phyloP scores from a whole-genome alignment of 768 basidiomycete genomes.

The Sarcomyxa edulis region DNA sequence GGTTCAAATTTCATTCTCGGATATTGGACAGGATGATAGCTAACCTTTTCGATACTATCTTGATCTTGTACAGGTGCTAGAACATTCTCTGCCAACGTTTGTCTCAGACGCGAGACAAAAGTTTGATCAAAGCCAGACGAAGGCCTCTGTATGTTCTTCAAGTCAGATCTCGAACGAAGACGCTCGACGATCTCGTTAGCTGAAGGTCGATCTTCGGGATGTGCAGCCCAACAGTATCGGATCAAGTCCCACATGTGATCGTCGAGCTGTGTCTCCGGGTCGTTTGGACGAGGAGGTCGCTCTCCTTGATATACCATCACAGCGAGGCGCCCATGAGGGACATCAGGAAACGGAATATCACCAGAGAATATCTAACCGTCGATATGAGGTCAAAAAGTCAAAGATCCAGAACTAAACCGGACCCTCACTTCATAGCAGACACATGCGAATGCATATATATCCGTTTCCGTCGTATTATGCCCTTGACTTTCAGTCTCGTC shows the following conservation, averaged over 20 bases:
- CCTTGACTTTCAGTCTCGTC: slow-evolving; percentile 3
- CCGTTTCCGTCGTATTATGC: slow-evolving; percentile 16
- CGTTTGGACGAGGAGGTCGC: not conserved
- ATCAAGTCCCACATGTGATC: slow-evolving; percentile 6
- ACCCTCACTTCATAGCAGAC: slow-evolving; percentile 18
- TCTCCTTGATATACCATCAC: slow-evolving; percentile 3
- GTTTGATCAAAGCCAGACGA: too few species aligned
- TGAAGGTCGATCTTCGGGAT: not conserved
- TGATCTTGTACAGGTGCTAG: too few species aligned
- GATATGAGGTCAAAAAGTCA: not conserved
- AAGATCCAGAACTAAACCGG: slow-evolving; percentile 6
- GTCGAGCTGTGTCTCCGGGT: not conserved
- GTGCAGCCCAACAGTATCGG: slow-evolving; percentile 3
- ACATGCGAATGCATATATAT: slow-evolving; percentile 24
- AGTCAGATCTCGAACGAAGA: too few species aligned
- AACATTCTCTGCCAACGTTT: too few species aligned
- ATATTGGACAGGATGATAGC: too few species aligned
- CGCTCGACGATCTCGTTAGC: slow-evolving; percentile 3
- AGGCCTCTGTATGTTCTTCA: too few species aligned
- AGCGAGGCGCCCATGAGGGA: not conserved
- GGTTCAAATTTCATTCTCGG: too few species aligned
- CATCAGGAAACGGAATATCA: slow-evolving; percentile 3
- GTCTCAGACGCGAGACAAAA: too few species aligned
- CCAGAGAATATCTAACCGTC: slow-evolving; percentile 1
- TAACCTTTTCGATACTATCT: too few species aligned